Conservation (phyloP, 2,329 filamentous ascomycete species). For the Didymella pinodella region DNA sequence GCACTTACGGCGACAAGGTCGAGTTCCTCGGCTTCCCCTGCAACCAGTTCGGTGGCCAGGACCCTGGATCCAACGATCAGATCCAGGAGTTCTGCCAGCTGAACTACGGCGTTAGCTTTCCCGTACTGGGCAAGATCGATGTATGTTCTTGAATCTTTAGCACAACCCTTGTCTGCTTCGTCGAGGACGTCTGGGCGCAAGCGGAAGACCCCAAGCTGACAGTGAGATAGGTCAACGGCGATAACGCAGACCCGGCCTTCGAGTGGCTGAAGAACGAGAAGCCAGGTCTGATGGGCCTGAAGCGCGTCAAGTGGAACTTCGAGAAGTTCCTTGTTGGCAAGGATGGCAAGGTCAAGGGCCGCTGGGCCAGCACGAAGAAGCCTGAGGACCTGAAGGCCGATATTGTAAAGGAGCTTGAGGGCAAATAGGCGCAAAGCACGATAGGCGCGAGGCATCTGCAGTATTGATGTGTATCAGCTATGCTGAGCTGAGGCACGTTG, state of each 20-base stretch:
- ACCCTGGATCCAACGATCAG: conserved; percentile 76
- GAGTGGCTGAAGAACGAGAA: conserved; percentile 76
- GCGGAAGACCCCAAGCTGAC: too few species aligned
- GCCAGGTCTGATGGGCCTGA: conserved; percentile 84
- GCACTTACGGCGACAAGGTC: conserved; percentile 77
- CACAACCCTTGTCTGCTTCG: background rate
- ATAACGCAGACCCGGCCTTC: conserved; percentile 78
- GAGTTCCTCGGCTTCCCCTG: conserved; percentile 94
- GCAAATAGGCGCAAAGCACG: conserved; percentile 2
- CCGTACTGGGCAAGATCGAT: conserved; percentile 88
- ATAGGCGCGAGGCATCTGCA: background rate
- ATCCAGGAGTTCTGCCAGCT: conserved; percentile 78
- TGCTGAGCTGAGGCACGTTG: background rate
- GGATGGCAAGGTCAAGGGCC: conserved; percentile 83
- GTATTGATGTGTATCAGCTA: background rate
- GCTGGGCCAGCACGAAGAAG: conserved; percentile 90
- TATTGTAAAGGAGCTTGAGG: conserved; percentile 74
- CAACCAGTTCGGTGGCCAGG: conserved; percentile 95
- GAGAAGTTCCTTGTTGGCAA: conserved; percentile 94
- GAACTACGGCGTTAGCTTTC: conserved; percentile 94
- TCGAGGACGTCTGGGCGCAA: too few species aligned
- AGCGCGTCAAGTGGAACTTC: conserved; percentile 99
- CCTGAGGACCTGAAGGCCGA: conserved; percentile 79
- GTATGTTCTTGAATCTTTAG: conserved; percentile 56
- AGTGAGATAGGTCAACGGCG: conserved; percentile 68